Base-by-base conservation (phyloP, 257 asterid species). In the Phtheirospermum japonicum region DNA sequence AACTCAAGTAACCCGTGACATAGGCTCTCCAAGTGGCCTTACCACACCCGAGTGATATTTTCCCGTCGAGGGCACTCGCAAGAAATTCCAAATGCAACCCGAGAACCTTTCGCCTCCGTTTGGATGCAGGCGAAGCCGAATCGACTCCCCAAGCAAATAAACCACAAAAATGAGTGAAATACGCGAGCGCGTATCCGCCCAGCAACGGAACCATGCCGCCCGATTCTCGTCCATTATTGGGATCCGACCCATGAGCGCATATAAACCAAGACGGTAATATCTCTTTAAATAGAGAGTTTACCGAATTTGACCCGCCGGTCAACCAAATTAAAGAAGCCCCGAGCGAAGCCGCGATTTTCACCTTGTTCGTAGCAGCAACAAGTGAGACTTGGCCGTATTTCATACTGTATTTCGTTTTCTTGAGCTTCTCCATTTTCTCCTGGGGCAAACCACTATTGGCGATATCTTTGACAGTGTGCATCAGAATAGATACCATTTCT, bases 291-390 rank as follows among this genome's bases (percentile, higher is more conserved):
- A 93, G 68, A 32, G 88, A 68, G 40, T 85, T 95, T 10, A 85
- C 92, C 28, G 86, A 71, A 59, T 10, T 71, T 18, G 76, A 62
- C 42, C 95, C 97, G 6, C 99, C 99, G 0, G 95, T 80, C 9
- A 89, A 69, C 96, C 97, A 89, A 61, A 89, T 85, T 62, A 93
- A 61, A 30, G 97, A 85, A 57, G 99, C 99, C 6, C 88, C 96
- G 23, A 89, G 65, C 12, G 96, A 81, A 16, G 99, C 99, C 16
- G 92, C 96, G 57, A 79, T 69, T 79, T 85, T 93, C 39, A 93
- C 95, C 37, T 79, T 85, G 37, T 73, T 65, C 94, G 89, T 76
- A 20, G 95, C 89, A 23, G 79, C 73, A 13, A 90, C 77, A 23
- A 85, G 95, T 50, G 99, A 93, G 69, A 80, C 88, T 65, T 85